A percentile compares a stretch with the other conserved stretches of the same genome.
These are phyloP conservation scores for Cornus suecica DNA, from an alignment of 148 eudicot species.

Conservation along the genomic window DNA sequence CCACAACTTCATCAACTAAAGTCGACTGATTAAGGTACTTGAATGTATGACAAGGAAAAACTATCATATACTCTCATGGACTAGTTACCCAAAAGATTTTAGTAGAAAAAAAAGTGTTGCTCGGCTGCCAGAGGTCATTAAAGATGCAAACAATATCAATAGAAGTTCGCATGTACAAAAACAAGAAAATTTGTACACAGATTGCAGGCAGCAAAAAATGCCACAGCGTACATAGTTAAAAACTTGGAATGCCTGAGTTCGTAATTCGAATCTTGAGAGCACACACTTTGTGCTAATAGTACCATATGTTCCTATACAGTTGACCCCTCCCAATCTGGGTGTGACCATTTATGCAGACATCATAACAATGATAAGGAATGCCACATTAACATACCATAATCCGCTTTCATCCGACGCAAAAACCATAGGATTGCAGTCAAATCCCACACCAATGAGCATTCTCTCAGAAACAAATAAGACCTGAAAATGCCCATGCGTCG, in stretches of 20 bases:
- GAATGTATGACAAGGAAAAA: not conserved
- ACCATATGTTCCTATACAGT: too few species aligned
- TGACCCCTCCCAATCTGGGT: too few species aligned
- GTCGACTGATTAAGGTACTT: not conserved
- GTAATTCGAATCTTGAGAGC: too few species aligned
- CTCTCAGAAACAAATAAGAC: conserved; percentile 89
- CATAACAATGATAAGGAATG: not conserved
- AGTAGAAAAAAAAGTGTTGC: not conserved
- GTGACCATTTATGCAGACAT: too few species aligned
- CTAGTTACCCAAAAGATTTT: not conserved
- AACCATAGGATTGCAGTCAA: conserved; percentile 89
- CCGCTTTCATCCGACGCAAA: conserved; percentile 90
- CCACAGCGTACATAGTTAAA: too few species aligned
- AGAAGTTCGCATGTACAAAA: too few species aligned
- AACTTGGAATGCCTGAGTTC: too few species aligned
- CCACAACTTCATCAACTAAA: not conserved
- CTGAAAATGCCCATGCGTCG: conserved; percentile 34
- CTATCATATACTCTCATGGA: not conserved
- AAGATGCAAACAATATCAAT: too few species aligned
- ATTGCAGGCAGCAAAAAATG: too few species aligned
- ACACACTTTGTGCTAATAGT: too few species aligned
- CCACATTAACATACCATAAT: conserved; percentile 52
- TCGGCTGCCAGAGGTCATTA: not conserved
- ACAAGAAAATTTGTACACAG: not conserved
- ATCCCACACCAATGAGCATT: conserved; percentile 91